Evolutionary conservation across 164 flowering plant genomes (phyloP), one percentile per base, ranked within the genome.

Genomic region (Annona squamosa): DNA sequence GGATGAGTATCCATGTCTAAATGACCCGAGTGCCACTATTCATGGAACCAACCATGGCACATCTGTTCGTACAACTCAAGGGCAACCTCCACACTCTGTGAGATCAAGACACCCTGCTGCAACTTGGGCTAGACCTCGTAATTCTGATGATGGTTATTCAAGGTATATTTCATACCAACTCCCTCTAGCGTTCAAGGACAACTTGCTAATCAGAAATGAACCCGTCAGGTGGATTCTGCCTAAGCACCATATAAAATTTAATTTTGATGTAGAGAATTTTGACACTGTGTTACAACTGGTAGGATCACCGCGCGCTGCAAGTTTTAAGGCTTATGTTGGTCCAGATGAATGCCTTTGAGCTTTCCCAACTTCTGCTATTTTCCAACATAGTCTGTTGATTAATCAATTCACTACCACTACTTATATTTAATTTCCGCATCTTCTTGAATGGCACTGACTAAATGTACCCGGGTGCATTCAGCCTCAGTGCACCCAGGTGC

Each of bases 141-240:
- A 72, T 67, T 91, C 98, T 73, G 98, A 93, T 73, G 98, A 96
- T 84, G 99, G 98, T 3, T 90, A 90, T 79, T 89, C 98, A 67
- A 91, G 97, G 97, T 91, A 73, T 16, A 2, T 72, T 69, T 52
- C 7, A 45, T 44, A 3, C 42, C 43, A 66, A 66, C 67, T 3
- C 26, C 43, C 12, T 59, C n/a, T 63, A 37, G 2, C 1, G n/a
- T 48, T 2, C 5, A 16, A 70, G 3, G 7, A 45, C 56, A 45
- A 45, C 42, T 12, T 48, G 71, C 26, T 3, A 1, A 26, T 48
- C 48, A 5, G 37, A 26, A 26, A 1, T 26, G 37, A 26, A 26
- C 37, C 37, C 37, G 0, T 26, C 37, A 26, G 37, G 37, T 26
- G 37, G 37, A 26, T 26, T 26, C 37, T 26, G 37, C 37, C 37